Evolutionary conservation across 495 filamentous ascomycete species (phyloP), one percentile per base, ranked within the genome.

Genomic region (Glarea lozoyensis): DNA sequence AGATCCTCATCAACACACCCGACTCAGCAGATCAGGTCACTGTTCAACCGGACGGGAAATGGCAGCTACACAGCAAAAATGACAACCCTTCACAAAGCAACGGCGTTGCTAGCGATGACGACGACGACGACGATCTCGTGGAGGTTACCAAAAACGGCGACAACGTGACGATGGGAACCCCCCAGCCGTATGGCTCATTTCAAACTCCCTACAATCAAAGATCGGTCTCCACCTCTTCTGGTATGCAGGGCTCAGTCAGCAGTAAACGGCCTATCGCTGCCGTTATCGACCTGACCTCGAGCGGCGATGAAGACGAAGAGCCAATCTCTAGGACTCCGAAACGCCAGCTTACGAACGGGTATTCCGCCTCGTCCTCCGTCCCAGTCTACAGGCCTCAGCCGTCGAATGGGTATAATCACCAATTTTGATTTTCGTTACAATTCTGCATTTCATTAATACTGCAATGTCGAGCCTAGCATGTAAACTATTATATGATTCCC

Each of bases 11-110:
- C 20, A 69, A 68, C 11, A 94, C 88, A 0, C 63, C 81, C 0
- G 67, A 69, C 16, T 74, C 74, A 2, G 70, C 81, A 2, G 85
- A 93, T 24, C 86, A 93, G 50, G 87, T 98, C 21, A 85, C 83
- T 2, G 85, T 98, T 40, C 86, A 98, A 50, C 88, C 92, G 1
- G 69, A 86, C 49, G 92, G 89, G 2, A 65, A 67, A 55, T 98
- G 92, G 92, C 68, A 71, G 66, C 60, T 39, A 65, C 66, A 37
- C 48, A 43, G 2, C 46, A 64, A 41, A 52, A 46, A 39, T 44
- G 54, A 33, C 52, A 55, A 23, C 15, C 51, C 6, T 42, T 24
- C 30, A 40, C 43, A 16, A 37, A 46, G 42, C 24, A 55, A 56
- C n/a, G 57, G 47, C 11, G 43, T 54, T 13, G 48, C 54, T 18